Base-by-base conservation (phyloP, 495 filamentous ascomycete species). In the Talaromyces thailandensis region DNA sequence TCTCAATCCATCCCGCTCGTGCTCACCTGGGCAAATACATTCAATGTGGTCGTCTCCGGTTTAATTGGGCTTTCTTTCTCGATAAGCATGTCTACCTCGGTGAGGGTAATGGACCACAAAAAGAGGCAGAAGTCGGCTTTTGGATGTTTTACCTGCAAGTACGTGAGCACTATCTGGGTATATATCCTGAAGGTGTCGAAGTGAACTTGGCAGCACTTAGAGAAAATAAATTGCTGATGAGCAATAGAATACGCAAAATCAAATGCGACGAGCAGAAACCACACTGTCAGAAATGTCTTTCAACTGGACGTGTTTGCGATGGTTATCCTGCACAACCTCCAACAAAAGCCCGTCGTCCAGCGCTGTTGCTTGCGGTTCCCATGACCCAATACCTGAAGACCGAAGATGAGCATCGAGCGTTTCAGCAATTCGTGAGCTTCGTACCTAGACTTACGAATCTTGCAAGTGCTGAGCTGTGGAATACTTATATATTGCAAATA, bases 381-480 rank as follows among this genome's bases (percentile, higher is more conserved):
- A 11, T 25, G 52, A 56, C 26, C 55, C 52, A 14, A 43, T 24
- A 14, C 53, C 53, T 65, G 60, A n/a, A 66, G 71, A 62, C 70
- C 70, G 50, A 61, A 60, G 58, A 65, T 31, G 86, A 89, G 64
- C 76, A 77, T 58, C 71, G 74, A 5, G 86, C 79, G 62, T 87
- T 88, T 61, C 79, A 86, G 64, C 74, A 85, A 53, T 87, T 88
- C 63, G 77, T 78, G 40, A 75, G 77, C 31, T 80, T 79, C 40
- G 86, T 84, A 0, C 78, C 70, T 56, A 83, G 86, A 63, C 72
- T 89, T 31, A 81, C 84, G 1, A 85, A 86, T 2, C 84, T 84
- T 66, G 88, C 86, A 58, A 74, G 79, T 58, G 85, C 83, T 4
- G 81, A 79, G 6, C 86, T 88, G 63, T 89, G 85, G 86, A 80